Percentiles rank a stretch among this genome's conserved stretches.
Evolutionary conservation across 2,329 filamentous ascomycete genomes (phyloP).

Genomic region (Aspergillus bombycis): DNA sequence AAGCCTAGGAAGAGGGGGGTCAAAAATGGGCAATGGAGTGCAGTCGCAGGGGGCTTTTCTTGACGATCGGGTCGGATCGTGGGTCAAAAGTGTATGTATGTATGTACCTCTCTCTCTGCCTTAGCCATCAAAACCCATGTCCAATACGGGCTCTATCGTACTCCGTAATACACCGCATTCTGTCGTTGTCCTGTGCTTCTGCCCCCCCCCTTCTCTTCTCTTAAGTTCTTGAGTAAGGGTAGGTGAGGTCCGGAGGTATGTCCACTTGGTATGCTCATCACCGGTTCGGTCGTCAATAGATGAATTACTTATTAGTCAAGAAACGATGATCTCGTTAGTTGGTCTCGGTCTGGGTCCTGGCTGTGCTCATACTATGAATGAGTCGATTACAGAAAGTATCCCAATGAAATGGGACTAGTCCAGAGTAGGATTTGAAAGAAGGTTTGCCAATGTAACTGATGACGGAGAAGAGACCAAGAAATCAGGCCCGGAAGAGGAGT

Average conservation of each 20-base stretch:
- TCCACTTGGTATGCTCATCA: constrained; percentile 2
- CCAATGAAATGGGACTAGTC: not conserved
- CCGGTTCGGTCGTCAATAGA: not conserved
- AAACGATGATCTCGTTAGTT: not conserved
- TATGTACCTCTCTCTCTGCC: not conserved
- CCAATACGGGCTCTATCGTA: not conserved
- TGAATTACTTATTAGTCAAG: not conserved
- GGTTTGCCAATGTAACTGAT: constrained; percentile 6
- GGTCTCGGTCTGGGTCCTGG: not conserved
- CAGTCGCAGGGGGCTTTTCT: constrained; percentile 13
- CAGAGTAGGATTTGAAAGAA: not conserved
- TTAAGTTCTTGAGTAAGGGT: not conserved
- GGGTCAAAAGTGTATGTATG: constrained; percentile 8
- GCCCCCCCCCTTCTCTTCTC: not conserved
- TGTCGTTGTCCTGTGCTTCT: not conserved
- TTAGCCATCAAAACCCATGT: not conserved
- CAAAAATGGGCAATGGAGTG: constrained; percentile 9
- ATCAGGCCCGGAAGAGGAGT: not conserved
- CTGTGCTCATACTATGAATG: not conserved
- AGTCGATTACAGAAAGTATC: not conserved
- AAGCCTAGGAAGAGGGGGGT: not conserved
- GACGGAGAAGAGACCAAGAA: not conserved
- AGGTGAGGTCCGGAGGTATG: not conserved
- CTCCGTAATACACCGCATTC: constrained; percentile 1
- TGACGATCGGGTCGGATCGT: constrained; percentile 23